phyloP scores from a whole-genome alignment of 257 asterid species.

The Misopates orontium region DNA sequence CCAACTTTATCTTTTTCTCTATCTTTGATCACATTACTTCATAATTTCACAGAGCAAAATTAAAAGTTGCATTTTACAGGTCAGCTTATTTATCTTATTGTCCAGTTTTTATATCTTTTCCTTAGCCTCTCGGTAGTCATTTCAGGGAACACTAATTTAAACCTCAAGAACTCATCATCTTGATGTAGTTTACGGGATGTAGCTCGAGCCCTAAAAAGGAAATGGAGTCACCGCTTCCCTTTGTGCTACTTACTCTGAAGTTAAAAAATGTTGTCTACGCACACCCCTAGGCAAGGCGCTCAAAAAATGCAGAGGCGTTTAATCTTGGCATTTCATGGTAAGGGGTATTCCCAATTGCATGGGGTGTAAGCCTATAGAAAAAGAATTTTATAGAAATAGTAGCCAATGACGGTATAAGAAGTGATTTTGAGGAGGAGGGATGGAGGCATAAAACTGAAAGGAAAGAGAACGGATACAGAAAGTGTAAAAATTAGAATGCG shows the following conservation, averaged over 20 bases:
- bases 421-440: too few relatives aligned
- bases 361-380: too few relatives aligned
- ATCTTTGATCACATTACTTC: conserved; percentile 12
- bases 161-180: conserved; percentile 10
- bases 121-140: not conserved
- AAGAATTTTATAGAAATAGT: too few relatives aligned
- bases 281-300: too few relatives aligned
- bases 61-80: not conserved
- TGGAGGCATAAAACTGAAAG: too few relatives aligned
- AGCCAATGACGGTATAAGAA: too few relatives aligned
- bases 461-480: too few relatives aligned
- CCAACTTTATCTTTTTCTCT: not conserved
- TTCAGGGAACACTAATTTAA: conserved; percentile 1
- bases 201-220: not conserved
- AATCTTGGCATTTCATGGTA: too few relatives aligned
- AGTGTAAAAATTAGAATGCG: too few relatives aligned
- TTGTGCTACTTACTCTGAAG: not conserved
- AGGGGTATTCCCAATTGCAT: too few relatives aligned
- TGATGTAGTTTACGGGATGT: not conserved
- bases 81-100: not conserved
- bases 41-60: conserved; percentile 4
- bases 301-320: too few relatives aligned
- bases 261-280: too few relatives aligned
- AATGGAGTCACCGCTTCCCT: not conserved
- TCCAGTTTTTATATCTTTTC: not conserved